Conservation (phyloP, 2,329 filamentous ascomycete genomes). For the Moelleriella libera region DNA sequence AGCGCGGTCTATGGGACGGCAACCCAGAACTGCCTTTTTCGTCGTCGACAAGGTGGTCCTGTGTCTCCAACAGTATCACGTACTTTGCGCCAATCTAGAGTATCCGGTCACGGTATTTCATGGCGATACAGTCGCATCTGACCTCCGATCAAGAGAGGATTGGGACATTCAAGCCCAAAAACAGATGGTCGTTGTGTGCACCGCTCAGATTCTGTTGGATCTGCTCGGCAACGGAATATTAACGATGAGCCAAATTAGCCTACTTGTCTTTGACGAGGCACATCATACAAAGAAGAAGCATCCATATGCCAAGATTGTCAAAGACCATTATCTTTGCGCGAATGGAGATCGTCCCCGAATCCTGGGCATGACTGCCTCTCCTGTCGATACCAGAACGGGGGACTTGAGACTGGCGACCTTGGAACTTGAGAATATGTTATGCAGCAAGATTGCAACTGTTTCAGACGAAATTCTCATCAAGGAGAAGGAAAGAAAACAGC, state of each 20-base stretch:
- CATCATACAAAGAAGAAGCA: conserved; percentile 95
- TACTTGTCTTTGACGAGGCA: conserved; percentile 90
- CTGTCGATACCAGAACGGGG: conserved; percentile 61
- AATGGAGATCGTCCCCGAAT: conserved; percentile 51
- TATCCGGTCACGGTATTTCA: conserved; percentile 61
- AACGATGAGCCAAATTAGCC: conserved; percentile 67
- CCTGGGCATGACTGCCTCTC: conserved; percentile 94
- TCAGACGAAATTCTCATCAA: conserved; percentile 21
- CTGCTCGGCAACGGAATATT: conserved; percentile 71
- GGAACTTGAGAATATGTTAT: conserved; percentile 62
- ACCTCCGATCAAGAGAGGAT: conserved; percentile 24
- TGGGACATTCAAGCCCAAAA: conserved; percentile 39
- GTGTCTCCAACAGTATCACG: conserved; percentile 77
- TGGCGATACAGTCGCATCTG: conserved; percentile 45
- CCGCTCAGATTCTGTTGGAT: conserved; percentile 71
- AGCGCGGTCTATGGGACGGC: conserved; percentile 43
- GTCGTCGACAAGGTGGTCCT: conserved; percentile 81
- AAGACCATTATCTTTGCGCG: conserved; percentile 59
- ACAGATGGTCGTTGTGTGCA: conserved; percentile 83
- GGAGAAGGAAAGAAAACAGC: conserved; percentile 9
- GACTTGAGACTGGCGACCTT: conserved; percentile 57
- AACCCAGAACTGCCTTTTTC: conserved; percentile 66
- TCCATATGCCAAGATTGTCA: conserved; percentile 79
- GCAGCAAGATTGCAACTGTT: conserved; percentile 71
- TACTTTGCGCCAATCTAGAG: conserved; percentile 69